Evolutionary conservation across 768 basidiomycete genomes (phyloP).

Genomic region (Amanita polypyramis): DNA sequence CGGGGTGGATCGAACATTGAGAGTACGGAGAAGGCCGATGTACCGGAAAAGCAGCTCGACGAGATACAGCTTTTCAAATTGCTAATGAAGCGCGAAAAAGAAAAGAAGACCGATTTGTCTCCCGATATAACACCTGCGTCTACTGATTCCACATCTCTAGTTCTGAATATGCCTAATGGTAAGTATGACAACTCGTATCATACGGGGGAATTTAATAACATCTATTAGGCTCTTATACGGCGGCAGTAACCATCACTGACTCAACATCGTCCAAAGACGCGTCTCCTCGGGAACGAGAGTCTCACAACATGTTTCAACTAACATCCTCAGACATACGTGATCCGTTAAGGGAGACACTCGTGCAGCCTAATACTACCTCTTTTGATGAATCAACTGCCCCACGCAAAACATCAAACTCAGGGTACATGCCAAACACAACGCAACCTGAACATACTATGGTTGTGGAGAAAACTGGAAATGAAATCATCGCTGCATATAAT

Average conservation of each 20-base stretch:
- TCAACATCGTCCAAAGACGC: background rate
- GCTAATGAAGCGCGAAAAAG: slow-evolving; percentile 73
- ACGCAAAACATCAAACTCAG: background rate
- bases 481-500: slow-evolving; percentile 24
- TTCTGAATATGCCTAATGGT: background rate
- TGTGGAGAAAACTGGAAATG: background rate
- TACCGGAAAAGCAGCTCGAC: slow-evolving; percentile 41
- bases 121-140: slow-evolving; percentile 7
- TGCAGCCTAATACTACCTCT: background rate
- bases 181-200: background rate
- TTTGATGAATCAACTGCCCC: background rate
- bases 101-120: slow-evolving; percentile 25
- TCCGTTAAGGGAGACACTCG: background rate
- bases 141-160: background rate
- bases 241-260: background rate
- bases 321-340: background rate
- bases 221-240: background rate
- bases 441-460: slow-evolving; percentile 8
- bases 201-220: background rate
- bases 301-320: background rate
- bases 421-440: slow-evolving; percentile 6
- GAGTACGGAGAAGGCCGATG: slow-evolving; percentile 14
- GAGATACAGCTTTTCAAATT: slow-evolving; percentile 80
- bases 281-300: background rate
- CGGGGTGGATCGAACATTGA: slow-evolving; percentile 8